Conservation (phyloP, 768 basidiomycete genomes). For the Boletus coccyginus region DNA sequence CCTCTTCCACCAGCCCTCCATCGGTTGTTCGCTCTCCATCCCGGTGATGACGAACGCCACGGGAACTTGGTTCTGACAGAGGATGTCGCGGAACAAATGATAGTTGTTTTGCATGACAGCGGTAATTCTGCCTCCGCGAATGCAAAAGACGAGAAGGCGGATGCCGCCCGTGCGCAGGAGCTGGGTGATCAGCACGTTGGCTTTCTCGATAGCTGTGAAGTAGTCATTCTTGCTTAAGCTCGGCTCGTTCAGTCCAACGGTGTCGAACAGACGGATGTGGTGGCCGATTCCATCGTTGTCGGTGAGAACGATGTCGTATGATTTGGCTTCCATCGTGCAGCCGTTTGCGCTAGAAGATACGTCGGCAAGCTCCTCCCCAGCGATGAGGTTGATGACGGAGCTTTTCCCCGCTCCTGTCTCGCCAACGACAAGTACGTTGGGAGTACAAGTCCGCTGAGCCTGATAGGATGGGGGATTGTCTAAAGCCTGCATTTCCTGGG, state of each 20-base stretch:
- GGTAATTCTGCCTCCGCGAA: constrained; percentile 33
- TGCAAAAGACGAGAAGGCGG: constrained; percentile 30
- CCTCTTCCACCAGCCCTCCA: constrained; percentile 33
- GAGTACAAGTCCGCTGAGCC: constrained; percentile 11
- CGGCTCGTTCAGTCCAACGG: constrained; percentile 31
- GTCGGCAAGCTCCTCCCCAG: constrained; percentile 21
- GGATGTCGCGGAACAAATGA: constrained; percentile 22
- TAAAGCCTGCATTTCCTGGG: neutral
- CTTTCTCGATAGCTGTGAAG: constrained; percentile 26
- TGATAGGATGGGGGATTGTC: constrained; percentile 8
- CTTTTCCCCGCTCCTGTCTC: constrained; percentile 36
- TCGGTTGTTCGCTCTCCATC: constrained; percentile 27
- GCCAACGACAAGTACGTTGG: constrained; percentile 37
- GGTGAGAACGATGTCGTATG: constrained; percentile 24
- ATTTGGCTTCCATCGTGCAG: constrained; percentile 31
- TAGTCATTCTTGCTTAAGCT: constrained; percentile 16
- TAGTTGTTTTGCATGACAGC: constrained; percentile 25
- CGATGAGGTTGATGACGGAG: constrained; percentile 40
- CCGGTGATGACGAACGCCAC: constrained; percentile 32
- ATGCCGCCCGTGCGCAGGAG: constrained; percentile 29
- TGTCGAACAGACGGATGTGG: constrained; percentile 30
- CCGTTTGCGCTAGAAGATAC: constrained; percentile 30
- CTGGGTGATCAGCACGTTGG: constrained; percentile 30
- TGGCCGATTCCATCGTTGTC: constrained; percentile 1
- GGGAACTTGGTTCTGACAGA: constrained; percentile 31